Evolutionary conservation across 192 early-diverging fungal genomes (phyloP).

Genomic region (Funneliformis mosseae): DNA sequence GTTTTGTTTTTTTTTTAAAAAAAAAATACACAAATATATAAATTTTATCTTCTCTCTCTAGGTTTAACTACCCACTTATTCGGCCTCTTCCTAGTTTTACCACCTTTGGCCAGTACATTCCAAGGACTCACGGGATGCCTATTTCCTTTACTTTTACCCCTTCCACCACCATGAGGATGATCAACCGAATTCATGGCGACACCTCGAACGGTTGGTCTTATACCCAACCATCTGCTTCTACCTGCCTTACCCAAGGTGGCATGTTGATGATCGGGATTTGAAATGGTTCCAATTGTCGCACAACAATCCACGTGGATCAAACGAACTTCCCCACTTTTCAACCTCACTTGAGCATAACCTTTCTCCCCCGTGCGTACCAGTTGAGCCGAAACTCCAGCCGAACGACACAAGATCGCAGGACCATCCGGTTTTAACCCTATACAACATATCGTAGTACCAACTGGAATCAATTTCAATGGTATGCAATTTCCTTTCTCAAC

Average conservation of each 20-base stretch:
- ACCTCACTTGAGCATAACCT: slow-evolving; percentile 82
- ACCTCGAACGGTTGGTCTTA: slow-evolving; percentile 90
- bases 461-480: slow-evolving; percentile 86
- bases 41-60: slow-evolving; percentile 60
- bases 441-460: slow-evolving; percentile 87
- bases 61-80: slow-evolving; percentile 73
- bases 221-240: slow-evolving; percentile 76
- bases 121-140: slow-evolving; percentile 80
- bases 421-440: slow-evolving; percentile 80
- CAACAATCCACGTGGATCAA: slow-evolving; percentile 79
- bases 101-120: slow-evolving; percentile 93
- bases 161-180: slow-evolving; percentile 98
- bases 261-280: slow-evolving; percentile 90
- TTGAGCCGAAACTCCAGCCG: slow-evolving; percentile 88
- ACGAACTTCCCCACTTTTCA: slow-evolving; percentile 86
- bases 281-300: slow-evolving; percentile 89
- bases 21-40: no score
- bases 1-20: no score
- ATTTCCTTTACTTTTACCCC: slow-evolving; percentile 90
- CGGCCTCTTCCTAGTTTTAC: slow-evolving; percentile 73
- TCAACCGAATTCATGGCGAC: slow-evolving; percentile 92
- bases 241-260: slow-evolving; percentile 90
- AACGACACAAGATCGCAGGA: slow-evolving; percentile 74
- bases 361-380: slow-evolving; percentile 75
- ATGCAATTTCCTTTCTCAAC: slow-evolving; percentile 90